Evolutionary conservation across 2,329 filamentous ascomycete genomes (phyloP).

Genomic region (Arthrobotrys megalospora): DNA sequence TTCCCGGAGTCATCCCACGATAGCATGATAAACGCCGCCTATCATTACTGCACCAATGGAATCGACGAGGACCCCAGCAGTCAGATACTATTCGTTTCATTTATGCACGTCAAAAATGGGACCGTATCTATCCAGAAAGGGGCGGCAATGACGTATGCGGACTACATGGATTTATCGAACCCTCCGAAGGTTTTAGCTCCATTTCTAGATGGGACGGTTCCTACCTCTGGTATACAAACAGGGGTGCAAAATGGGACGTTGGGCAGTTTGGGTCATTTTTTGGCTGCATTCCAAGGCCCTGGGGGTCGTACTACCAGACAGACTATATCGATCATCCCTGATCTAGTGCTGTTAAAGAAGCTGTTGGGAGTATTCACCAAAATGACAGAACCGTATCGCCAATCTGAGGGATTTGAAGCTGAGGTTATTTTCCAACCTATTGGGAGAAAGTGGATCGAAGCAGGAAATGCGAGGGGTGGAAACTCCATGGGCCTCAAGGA

Average conservation of each 20-base stretch:
- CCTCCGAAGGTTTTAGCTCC: conserved; percentile 44
- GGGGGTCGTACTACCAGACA: conserved; percentile 31
- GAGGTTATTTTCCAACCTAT: conserved; percentile 62
- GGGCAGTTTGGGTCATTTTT: not conserved
- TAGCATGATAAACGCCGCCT: conserved; percentile 9
- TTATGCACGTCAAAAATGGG: not conserved
- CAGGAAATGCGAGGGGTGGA: conserved; percentile 44
- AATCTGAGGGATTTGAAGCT: conserved; percentile 53
- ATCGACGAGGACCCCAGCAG: conserved; percentile 31
- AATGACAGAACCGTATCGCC: conserved; percentile 10
- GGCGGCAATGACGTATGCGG: not conserved
- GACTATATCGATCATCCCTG: conserved; percentile 38
- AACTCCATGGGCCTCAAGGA: conserved; percentile 56
- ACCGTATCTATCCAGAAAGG: not conserved
- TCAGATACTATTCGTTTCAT: conserved; percentile 8
- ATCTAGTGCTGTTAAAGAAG: conserved; percentile 31
- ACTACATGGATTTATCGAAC: conserved; percentile 29
- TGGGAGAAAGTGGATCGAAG: conserved; percentile 46
- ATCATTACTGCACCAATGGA: conserved; percentile 6
- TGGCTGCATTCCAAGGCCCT: not conserved
- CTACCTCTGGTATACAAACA: not conserved
- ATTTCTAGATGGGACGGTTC: conserved; percentile 40
- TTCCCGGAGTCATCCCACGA: conserved; percentile 32
- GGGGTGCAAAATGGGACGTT: conserved; percentile 11
- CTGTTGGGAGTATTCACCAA: conserved; percentile 17